Conservation (phyloP, 768 basidiomycete species). For the Tricholoma saponaceum region DNA sequence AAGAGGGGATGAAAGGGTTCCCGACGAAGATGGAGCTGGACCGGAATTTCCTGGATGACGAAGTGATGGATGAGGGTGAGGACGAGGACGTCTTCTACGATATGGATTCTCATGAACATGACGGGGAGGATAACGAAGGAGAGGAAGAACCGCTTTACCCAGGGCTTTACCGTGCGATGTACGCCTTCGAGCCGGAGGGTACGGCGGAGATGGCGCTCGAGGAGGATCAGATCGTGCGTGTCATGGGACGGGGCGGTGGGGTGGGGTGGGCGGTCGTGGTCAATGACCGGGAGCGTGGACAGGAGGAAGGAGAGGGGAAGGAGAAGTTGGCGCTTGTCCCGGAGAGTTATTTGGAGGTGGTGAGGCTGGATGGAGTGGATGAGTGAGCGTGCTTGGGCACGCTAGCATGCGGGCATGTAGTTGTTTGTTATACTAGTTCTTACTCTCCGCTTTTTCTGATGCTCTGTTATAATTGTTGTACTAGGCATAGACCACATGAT, state of each 20-base stretch:
- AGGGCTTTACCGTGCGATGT: slow-evolving; percentile 75
- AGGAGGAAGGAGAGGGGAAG: too few species aligned
- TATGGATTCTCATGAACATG: slow-evolving; percentile 5
- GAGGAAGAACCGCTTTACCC: slow-evolving; percentile 47
- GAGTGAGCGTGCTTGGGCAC: too few species aligned
- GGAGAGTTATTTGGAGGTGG: too few species aligned
- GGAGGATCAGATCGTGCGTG: too few species aligned
- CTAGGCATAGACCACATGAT: too few species aligned
- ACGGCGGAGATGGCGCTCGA: slow-evolving; percentile 79
- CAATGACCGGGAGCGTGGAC: too few species aligned
- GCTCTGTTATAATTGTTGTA: too few species aligned
- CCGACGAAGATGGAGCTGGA: slow-evolving; percentile 44
- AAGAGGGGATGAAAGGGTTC: slow-evolving; percentile 27
- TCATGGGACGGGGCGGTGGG: slow-evolving; percentile 72
- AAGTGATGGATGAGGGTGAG: slow-evolving; percentile 23
- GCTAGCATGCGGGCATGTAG: slow-evolving; percentile 34
- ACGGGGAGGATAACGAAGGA: slow-evolving; percentile 23
- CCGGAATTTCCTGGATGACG: slow-evolving; percentile 40
- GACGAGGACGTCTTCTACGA: slow-evolving; percentile 15
- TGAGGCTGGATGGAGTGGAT: too few species aligned
- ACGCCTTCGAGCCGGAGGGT: slow-evolving; percentile 75
- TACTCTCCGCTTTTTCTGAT: background rate
- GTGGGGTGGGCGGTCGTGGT: slow-evolving; percentile 79
- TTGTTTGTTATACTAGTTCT: background rate
- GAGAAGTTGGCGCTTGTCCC: too few species aligned